phyloP scores from a whole-genome alignment of 2,329 filamentous ascomycete genomes.

The Clathrospora elynae region DNA sequence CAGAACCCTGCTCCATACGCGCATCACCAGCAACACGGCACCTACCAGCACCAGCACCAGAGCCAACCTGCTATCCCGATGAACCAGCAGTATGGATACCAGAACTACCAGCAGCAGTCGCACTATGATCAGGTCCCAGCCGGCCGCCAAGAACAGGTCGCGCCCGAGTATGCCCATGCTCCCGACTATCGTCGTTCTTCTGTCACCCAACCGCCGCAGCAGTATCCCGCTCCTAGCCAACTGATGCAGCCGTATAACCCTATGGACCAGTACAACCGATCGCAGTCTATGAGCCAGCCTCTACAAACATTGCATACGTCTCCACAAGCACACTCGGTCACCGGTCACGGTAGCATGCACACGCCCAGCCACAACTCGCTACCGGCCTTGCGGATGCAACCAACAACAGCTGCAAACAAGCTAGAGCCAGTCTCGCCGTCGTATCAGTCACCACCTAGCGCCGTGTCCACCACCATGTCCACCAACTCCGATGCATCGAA shows the following conservation, averaged over 20 bases:
- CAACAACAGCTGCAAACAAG: constrained; percentile 40
- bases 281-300: constrained; percentile 45
- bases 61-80: constrained; percentile 39
- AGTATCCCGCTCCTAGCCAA: constrained; percentile 44
- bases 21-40: constrained; percentile 36
- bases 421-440: constrained; percentile 53
- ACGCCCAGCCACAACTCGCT: constrained; percentile 45
- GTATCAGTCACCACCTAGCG: constrained; percentile 47
- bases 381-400: constrained; percentile 52
- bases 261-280: constrained; percentile 47
- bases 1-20: constrained; percentile 38
- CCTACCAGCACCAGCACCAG: constrained; percentile 39
- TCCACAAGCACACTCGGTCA: constrained; percentile 38
- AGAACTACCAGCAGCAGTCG: constrained; percentile 40
- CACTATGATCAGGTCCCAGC: constrained; percentile 48
- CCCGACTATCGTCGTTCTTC: constrained; percentile 51
- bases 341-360: constrained; percentile 35
- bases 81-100: constrained; percentile 51
- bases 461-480: constrained; percentile 41
- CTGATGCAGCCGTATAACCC: constrained; percentile 43
- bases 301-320: constrained; percentile 43
- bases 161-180: constrained; percentile 47
- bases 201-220: constrained; percentile 42
- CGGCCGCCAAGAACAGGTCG: constrained; percentile 43
- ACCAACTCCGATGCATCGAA: constrained; percentile 38